Evolutionary conservation across 306 rosid genomes (phyloP).

Genomic region (Rosa persica): DNA sequence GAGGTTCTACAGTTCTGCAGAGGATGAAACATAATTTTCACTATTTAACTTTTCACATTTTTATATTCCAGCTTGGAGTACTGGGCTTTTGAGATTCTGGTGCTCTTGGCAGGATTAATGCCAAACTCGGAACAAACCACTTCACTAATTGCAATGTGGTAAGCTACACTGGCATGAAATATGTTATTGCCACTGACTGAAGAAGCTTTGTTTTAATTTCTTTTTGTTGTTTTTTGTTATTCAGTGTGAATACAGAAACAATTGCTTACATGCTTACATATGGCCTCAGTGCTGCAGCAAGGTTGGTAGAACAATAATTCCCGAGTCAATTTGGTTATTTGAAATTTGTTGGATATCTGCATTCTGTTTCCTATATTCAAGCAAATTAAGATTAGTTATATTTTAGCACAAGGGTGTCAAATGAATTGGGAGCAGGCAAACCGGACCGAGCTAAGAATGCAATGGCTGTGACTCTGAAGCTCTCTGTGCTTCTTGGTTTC

Average conservation of each 20-base stretch:
- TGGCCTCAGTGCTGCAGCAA: constrained; percentile 90
- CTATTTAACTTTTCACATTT: background rate
- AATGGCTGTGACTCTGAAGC: constrained; percentile 63
- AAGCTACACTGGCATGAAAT: constrained; percentile 17
- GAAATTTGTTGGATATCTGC: background rate
- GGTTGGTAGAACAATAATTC: constrained; percentile 39
- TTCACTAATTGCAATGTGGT: constrained; percentile 90
- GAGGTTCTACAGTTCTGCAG: background rate
- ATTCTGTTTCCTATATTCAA: constrained; percentile 19
- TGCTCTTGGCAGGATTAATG: constrained; percentile 74
- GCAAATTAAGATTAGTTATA: background rate
- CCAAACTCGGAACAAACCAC: constrained; percentile 65
- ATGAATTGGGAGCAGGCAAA: constrained; percentile 80
- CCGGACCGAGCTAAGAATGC: constrained; percentile 64
- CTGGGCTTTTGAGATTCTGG: constrained; percentile 88
- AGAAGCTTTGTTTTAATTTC: background rate
- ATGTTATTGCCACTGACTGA: background rate
- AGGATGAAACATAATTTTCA: background rate
- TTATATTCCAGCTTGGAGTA: constrained; percentile 68
- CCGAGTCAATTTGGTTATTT: background rate
- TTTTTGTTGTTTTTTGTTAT: constrained; percentile 8
- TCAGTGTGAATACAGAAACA: constrained; percentile 68
- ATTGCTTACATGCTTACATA: constrained; percentile 68
- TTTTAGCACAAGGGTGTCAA: constrained; percentile 81
- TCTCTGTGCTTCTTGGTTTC: constrained; percentile 56